Base-by-base conservation (phyloP, 2,329 filamentous ascomycete species). In the Paraphoma sp. region DNA sequence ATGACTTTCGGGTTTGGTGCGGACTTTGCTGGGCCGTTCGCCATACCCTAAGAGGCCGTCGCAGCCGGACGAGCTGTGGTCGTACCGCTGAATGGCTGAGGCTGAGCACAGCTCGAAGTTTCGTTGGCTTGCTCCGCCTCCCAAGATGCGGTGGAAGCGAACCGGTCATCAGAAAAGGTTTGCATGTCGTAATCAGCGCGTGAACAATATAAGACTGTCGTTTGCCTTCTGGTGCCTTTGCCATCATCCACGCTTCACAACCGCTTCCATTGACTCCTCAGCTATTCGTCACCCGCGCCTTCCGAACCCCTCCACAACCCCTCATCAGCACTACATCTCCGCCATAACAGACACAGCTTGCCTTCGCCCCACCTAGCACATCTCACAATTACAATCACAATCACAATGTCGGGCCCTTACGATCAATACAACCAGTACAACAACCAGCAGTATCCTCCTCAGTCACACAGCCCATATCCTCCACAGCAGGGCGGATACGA, bases 361-460 rank as follows among this genome's bases (percentile, higher is more conserved):
- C 23, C 23, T 33, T 36, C 28, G 14, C 16, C 45, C 14, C 11
- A 29, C 46, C 31, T 38, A 38, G 12, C 23, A 38, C 14, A 16
- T 28, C 6, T 33, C 62, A 57, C 43, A 45, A 44, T 44, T 62
- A 73, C 38, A 54, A 85, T 33, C 62, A 57, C 43, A 45, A 44
- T 44, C 63, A 73, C 38, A 54, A 85, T 85, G 83, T 84, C 82
- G 14, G 81, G 81, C 56, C 81, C 81, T 38, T 84, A 84, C 76
- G 78, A 82, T 60, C 76, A 80, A 54, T 78, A 79, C 62, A 68
- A 71, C 63, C 73, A 75, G 31, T 68, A 68, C 45, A 67, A 68
- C 45, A 67, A 73, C 60, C 71, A 78, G 58, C 72, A 76, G 45
- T 75, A 76, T 59, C 72, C 73, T 7, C 70, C 71, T 1, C 73